phyloP scores from a whole-genome alignment of 2,329 filamentous ascomycete species.

The Neopestalotiopsis sp. region DNA sequence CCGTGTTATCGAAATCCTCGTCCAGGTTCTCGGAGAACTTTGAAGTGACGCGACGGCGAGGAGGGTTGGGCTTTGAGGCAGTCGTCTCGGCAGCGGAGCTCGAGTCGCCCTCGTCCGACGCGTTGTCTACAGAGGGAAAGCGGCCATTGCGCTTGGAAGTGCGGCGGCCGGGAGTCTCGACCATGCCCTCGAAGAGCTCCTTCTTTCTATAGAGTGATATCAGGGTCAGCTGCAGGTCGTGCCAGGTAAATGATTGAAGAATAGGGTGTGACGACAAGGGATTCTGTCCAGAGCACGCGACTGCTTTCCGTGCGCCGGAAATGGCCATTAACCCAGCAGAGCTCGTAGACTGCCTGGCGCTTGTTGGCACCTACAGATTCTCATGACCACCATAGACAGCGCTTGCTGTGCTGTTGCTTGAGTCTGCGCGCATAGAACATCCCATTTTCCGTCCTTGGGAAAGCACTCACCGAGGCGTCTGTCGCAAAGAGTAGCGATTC shows the following conservation, averaged over 20 bases:
- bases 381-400: not conserved
- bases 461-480: conserved; percentile 32
- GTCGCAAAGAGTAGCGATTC: conserved; percentile 32
- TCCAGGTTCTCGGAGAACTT: conserved; percentile 59
- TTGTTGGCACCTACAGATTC: not conserved
- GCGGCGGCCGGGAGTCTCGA: conserved; percentile 59
- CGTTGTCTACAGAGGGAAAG: conserved; percentile 45
- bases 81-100: conserved; percentile 52
- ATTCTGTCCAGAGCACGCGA: not conserved
- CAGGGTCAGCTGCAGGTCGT: conserved; percentile 5
- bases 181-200: conserved; percentile 66
- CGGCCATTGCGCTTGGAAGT: conserved; percentile 57
- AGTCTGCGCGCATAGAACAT: not conserved
- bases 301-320: not conserved
- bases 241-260: too few species aligned
- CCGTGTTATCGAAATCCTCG: conserved; percentile 43
- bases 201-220: conserved; percentile 54
- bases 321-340: not conserved
- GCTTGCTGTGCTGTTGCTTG: not conserved
- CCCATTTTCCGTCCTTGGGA: not conserved
- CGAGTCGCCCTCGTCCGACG: conserved; percentile 56
- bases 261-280: too few species aligned
- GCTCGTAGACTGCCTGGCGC: not conserved
- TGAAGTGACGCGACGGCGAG: conserved; percentile 51
- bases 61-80: conserved; percentile 38